Conservation (phyloP, 2,329 filamentous ascomycete species). For the Fusarium foetens region DNA sequence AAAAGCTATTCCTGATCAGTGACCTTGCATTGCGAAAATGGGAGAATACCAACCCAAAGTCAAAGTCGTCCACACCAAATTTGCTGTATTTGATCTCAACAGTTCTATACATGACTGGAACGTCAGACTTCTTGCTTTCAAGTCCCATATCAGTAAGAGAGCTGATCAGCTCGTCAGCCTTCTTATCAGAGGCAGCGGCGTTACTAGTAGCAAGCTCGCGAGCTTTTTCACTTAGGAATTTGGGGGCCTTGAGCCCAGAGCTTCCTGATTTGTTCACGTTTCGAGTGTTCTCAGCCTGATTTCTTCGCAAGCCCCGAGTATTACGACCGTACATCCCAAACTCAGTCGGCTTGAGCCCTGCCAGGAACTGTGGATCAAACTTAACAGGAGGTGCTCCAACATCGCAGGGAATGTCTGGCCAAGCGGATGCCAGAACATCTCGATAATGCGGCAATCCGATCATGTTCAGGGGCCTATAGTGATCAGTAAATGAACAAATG, state of each 20-base stretch:
- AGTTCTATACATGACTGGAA: conserved; percentile 88
- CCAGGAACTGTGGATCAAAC: conserved; percentile 76
- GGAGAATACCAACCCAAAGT: conserved; percentile 78
- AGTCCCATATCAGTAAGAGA: conserved; percentile 75
- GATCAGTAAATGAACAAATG: conserved; percentile 1
- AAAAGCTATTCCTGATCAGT: conserved; percentile 70
- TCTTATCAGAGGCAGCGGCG: conserved; percentile 54
- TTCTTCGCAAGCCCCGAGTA: conserved; percentile 75
- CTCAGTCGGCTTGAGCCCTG: conserved; percentile 75
- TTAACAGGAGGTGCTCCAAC: conserved; percentile 83
- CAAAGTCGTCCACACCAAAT: conserved; percentile 99
- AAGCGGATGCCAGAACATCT: conserved; percentile 86
- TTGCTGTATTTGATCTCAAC: conserved; percentile 99
- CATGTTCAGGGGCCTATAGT: conserved; percentile 76
- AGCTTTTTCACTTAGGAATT: conserved; percentile 94
- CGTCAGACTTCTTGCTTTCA: conserved; percentile 80
- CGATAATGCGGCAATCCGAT: conserved; percentile 95
- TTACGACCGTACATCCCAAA: conserved; percentile 84
- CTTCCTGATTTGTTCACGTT: conserved; percentile 68
- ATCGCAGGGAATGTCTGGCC: conserved; percentile 88
- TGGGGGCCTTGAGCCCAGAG: conserved; percentile 76
- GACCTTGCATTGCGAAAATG: neutral
- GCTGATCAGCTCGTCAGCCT: conserved; percentile 68
- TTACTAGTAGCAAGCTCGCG: conserved; percentile 69
- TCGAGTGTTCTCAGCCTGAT: conserved; percentile 85